Conservation (phyloP, 2,329 filamentous ascomycete genomes). For the Ophiostoma montium region DNA sequence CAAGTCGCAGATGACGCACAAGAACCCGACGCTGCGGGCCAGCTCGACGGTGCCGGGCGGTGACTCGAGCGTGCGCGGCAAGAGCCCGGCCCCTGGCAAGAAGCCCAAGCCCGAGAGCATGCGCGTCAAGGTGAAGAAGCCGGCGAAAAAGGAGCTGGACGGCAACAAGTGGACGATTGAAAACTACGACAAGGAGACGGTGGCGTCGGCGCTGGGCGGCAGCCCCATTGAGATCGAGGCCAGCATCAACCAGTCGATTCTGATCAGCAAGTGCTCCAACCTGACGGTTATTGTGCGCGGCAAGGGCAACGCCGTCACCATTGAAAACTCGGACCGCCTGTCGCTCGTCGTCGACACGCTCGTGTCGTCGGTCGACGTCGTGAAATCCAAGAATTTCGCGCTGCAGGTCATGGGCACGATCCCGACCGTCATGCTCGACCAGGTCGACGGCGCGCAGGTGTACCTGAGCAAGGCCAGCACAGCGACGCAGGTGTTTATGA, state of each 20-base stretch:
- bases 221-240: slow-evolving; percentile 66
- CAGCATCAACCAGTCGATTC: slow-evolving; percentile 70
- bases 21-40: slow-evolving; percentile 78
- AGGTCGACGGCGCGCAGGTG: slow-evolving; percentile 78
- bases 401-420: slow-evolving; percentile 79
- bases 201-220: slow-evolving; percentile 16
- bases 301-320: slow-evolving; percentile 92
- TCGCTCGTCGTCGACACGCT: slow-evolving; percentile 81
- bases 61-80: slow-evolving; percentile 40
- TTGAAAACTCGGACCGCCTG: slow-evolving; percentile 77
- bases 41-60: slow-evolving; percentile 50
- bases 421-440: slow-evolving; percentile 81
- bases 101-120: slow-evolving; percentile 78
- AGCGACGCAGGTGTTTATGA: slow-evolving; percentile 70
- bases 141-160: slow-evolving; percentile 62
- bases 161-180: slow-evolving; percentile 94
- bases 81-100: slow-evolving; percentile 78
- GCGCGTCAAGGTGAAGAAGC: slow-evolving; percentile 71
- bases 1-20: slow-evolving; percentile 93
- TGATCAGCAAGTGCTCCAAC: slow-evolving; percentile 86
- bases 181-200: slow-evolving; percentile 68
- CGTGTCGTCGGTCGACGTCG: slow-evolving; percentile 82
- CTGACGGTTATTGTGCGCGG: slow-evolving; percentile 78
- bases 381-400: slow-evolving; percentile 89
- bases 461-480: slow-evolving; percentile 74